These are phyloP conservation scores for Ilyonectria mors-panacis DNA, from an alignment of 2,329 filamentous ascomycete species.

Conservation along the genomic window DNA sequence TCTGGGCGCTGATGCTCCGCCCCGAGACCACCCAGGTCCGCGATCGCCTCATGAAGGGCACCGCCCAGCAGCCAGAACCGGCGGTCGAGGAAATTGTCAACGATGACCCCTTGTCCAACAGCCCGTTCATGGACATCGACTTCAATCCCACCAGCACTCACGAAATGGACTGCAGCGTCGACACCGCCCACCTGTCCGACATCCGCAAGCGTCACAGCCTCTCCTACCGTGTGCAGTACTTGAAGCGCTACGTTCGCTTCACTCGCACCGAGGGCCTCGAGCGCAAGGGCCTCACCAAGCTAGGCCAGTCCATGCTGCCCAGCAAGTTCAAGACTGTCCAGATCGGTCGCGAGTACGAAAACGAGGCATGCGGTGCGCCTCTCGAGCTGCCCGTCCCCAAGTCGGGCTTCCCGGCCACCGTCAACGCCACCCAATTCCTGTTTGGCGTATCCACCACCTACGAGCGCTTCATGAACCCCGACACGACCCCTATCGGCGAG, in stretches of 20 bases:
- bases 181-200: conserved; percentile 61
- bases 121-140: conserved; percentile 31
- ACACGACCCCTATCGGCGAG: conserved; percentile 68
- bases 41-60: conserved; percentile 56
- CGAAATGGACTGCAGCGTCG: conserved; percentile 65
- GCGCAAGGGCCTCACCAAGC: conserved; percentile 66
- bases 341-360: conserved; percentile 57
- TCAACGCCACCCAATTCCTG: conserved; percentile 70
- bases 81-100: conserved; percentile 46
- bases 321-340: conserved; percentile 65
- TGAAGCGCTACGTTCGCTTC: conserved; percentile 69
- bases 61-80: conserved; percentile 43
- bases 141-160: conserved; percentile 43
- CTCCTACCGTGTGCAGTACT: conserved; percentile 67
- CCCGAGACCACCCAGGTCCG: conserved; percentile 59
- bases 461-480: conserved; percentile 66
- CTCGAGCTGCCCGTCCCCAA: conserved; percentile 66
- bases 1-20: conserved; percentile 57
- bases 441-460: conserved; percentile 73
- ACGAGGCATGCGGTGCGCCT: conserved; percentile 63
- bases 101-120: conserved; percentile 35
- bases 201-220: conserved; percentile 64
- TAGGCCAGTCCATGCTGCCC: conserved; percentile 64
- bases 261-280: conserved; percentile 62
- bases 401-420: conserved; percentile 65